These are phyloP conservation scores for Pseudonectria foliicola DNA, from an alignment of 2,329 filamentous ascomycete species.

Conservation along the genomic window DNA sequence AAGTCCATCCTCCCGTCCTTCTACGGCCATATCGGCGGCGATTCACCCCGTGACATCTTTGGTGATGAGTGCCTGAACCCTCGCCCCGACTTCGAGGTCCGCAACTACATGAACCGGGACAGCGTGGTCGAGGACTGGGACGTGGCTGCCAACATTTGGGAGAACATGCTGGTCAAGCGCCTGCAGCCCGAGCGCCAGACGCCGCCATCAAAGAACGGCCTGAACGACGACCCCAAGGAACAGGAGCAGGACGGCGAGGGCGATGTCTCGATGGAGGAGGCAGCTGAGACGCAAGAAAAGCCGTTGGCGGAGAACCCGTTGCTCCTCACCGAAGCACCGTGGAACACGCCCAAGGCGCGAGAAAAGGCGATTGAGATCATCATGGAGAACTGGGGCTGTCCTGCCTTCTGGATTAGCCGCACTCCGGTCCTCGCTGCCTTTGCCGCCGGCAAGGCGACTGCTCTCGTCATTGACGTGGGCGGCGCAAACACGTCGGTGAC, in stretches of 20 bases:
- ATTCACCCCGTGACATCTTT: constrained; percentile 56
- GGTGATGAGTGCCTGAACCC: constrained; percentile 88
- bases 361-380: constrained; percentile 94
- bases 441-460: constrained; percentile 85
- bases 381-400: constrained; percentile 94
- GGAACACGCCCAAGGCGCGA: constrained; percentile 80
- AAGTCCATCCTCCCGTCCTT: constrained; percentile 88
- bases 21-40: constrained; percentile 59
- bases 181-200: constrained; percentile 70
- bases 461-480: constrained; percentile 86
- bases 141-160: constrained; percentile 80
- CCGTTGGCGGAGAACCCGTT: constrained; percentile 83
- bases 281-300: constrained; percentile 55
- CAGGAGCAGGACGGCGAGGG: constrained; percentile 55
- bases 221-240: constrained; percentile 61
- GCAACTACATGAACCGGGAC: constrained; percentile 86
- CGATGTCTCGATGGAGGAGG: constrained; percentile 53
- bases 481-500: constrained; percentile 84
- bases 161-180: constrained; percentile 82
- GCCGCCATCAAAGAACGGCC: constrained; percentile 65
- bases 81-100: constrained; percentile 68
- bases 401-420: constrained; percentile 88
- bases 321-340: constrained; percentile 87
- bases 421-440: constrained; percentile 88
- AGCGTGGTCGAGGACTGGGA: constrained; percentile 97